Base-by-base conservation (phyloP, 129 eudicot species). In the Flaveria bidentis region DNA sequence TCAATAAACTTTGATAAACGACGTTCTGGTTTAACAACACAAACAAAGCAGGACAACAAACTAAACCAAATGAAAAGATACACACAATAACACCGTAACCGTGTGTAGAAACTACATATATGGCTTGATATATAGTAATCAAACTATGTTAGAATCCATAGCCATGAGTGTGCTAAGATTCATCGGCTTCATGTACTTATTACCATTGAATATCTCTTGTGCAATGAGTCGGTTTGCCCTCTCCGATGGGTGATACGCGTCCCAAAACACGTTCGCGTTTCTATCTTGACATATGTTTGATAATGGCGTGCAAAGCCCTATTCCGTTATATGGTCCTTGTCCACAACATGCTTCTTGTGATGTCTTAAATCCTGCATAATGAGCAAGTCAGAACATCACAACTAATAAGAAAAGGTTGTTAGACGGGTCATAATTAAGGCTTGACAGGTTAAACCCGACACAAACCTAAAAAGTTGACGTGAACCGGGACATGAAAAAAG, bases 271-370 rank as follows among this genome's bases (percentile, higher is more conserved):
- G 9, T 87, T 82, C 10, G 69, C 20, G 57, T 83, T 87, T 60
- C 96, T 78, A 50, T 89, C 86, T 49, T 82, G 60, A 71, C 96
- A 89, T 53, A 89, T 51, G 33, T 79, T 87, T 13, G 96, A 89
- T 0, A 85, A n/a, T 0, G 77, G 66, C 0, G 91, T 89, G 86
- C 96, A 89, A 5, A 89, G 88, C 44, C 96, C 96, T n/a, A 87
- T 12, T 50, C 96, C 96, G 9, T 89, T 89, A 71, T 85, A 84
- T 15, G 87, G 96, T 11, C 96, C 96, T 81, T 89, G 96, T 60
- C 96, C 96, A 44, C 96, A 89, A 66, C 91, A 89, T 52, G 96
- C 96, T 25, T 74, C 74, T 80, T 85, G 85, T 50, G 91, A 85
- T 15, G 91, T 89, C 71, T 64, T 80, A 78, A 89, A 89, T 47